Percentiles rank a stretch among this genome's conserved stretches.
phyloP scores from a whole-genome alignment of 1,139 yeast species.

The Kodamaea alishanica region DNA sequence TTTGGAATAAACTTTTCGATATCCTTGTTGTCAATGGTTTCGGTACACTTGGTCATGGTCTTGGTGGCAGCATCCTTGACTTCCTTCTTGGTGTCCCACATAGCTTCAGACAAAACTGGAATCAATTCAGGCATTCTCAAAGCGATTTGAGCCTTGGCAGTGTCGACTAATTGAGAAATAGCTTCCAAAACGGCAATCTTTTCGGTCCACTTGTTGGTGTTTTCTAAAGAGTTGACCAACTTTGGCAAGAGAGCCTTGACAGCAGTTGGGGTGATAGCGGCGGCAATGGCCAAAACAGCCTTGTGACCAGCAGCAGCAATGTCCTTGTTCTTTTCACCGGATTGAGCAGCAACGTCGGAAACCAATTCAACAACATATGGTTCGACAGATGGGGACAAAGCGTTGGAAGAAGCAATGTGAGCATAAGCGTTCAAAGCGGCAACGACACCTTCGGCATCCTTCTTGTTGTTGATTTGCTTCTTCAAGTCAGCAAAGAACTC shows the following conservation, averaged over 20 bases:
- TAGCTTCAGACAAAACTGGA: slow-evolving; percentile 96
- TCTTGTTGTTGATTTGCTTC: slow-evolving; percentile 76
- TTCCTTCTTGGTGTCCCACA: slow-evolving; percentile 99
- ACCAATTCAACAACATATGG: slow-evolving; percentile 84
- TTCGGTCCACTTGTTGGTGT: slow-evolving; percentile 96
- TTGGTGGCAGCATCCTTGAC: slow-evolving; percentile 95
- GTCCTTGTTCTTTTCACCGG: slow-evolving; percentile 85
- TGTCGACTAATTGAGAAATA: slow-evolving; percentile 82
- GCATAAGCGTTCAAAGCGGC: slow-evolving; percentile 82
- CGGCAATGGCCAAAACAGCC: slow-evolving; percentile 74
- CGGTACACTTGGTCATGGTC: slow-evolving; percentile 94
- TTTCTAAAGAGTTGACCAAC: slow-evolving; percentile 62
- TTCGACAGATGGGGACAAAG: slow-evolving; percentile 88
- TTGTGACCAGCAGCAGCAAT: slow-evolving; percentile 65
- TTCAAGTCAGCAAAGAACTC: slow-evolving; percentile 77
- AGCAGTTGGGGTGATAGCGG: slow-evolving; percentile 87
- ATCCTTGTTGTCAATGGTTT: slow-evolving; percentile 99
- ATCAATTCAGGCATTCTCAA: slow-evolving; percentile 99
- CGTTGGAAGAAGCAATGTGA: slow-evolving; percentile 80
- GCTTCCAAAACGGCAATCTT: slow-evolving; percentile 88
- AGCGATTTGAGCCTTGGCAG: slow-evolving; percentile 94
- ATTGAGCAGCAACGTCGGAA: slow-evolving; percentile 63
- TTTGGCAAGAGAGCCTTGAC: slow-evolving; percentile 87
- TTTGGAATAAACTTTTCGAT: slow-evolving; percentile 98
- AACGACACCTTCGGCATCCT: slow-evolving; percentile 57